Conservation (phyloP, 768 basidiomycete genomes). For the Suillus luteus region DNA sequence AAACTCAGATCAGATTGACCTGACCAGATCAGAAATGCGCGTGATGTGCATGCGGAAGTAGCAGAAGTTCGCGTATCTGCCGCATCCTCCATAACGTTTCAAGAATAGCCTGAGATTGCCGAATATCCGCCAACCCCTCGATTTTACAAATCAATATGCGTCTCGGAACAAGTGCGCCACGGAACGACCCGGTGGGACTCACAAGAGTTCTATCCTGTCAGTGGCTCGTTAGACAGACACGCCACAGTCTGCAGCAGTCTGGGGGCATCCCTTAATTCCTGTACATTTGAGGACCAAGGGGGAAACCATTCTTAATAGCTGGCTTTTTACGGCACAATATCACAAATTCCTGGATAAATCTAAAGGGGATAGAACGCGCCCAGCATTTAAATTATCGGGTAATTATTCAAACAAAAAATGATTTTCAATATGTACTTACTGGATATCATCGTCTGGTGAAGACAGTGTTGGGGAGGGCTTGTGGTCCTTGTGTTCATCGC, state of each 20-base stretch:
- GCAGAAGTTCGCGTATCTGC: background rate
- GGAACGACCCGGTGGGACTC: background rate
- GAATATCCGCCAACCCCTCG: background rate
- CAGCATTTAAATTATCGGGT: background rate
- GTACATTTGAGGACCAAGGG: background rate
- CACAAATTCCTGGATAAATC: background rate
- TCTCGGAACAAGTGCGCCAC: background rate
- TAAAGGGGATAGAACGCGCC: conserved; percentile 4
- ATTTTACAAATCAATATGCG: background rate
- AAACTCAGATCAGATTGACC: background rate
- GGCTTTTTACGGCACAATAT: background rate
- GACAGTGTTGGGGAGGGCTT: background rate
- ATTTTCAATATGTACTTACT: background rate
- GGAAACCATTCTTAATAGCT: background rate
- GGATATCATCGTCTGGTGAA: background rate
- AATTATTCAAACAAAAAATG: background rate
- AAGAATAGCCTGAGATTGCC: conserved; percentile 3
- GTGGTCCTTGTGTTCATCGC: background rate
- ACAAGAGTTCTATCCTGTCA: background rate
- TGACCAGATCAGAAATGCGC: background rate
- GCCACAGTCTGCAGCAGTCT: background rate
- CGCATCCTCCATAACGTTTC: background rate
- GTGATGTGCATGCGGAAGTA: background rate
- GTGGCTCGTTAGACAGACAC: background rate
- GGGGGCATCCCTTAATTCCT: background rate